A percentile compares a stretch with the other conserved stretches of the same genome.
These are phyloP conservation scores for Metschnikowia sp. DNA, from an alignment of 805 yeast genomes.

Conservation along the genomic window DNA sequence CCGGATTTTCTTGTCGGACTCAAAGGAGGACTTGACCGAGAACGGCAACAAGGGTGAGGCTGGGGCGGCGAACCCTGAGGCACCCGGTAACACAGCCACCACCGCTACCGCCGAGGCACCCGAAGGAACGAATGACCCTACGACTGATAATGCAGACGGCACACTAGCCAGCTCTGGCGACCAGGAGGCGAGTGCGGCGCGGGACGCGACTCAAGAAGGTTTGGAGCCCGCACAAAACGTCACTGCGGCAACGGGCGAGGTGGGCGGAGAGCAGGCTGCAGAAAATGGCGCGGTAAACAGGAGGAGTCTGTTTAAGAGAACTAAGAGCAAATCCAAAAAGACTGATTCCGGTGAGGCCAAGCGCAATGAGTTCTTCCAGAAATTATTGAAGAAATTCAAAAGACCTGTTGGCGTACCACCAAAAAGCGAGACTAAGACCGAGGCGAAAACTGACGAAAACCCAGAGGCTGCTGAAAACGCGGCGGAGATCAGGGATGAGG, in stretches of 20 bases:
- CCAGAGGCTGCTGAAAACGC: neutral
- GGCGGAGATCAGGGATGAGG: neutral
- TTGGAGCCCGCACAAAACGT: conserved; percentile 6
- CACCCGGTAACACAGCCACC: neutral
- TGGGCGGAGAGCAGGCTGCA: conserved; percentile 4
- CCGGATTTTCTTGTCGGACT: conserved; percentile 14
- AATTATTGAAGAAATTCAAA: conserved; percentile 34
- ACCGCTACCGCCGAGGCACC: neutral
- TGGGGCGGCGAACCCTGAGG: neutral
- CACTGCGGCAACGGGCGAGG: conserved; percentile 1
- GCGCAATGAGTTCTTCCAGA: conserved; percentile 37
- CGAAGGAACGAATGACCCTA: neutral
- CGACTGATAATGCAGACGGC: conserved; percentile 8
- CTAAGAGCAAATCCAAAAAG: conserved; percentile 15
- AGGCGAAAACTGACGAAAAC: neutral
- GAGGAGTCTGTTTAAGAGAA: conserved; percentile 7
- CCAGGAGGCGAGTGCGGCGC: conserved; percentile 6
- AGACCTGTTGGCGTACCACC: conserved; percentile 18
- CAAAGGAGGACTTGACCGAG: conserved; percentile 12
- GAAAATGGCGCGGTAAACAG: conserved; percentile 8
- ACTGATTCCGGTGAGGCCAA: conserved; percentile 19
- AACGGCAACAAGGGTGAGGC: conserved; percentile 1
- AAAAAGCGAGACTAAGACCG: neutral
- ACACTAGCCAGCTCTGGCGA: conserved; percentile 10
- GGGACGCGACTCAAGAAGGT: conserved; percentile 4